Evolutionary conservation across 2,329 filamentous ascomycete genomes (phyloP), one percentile per base, ranked within the genome.

Genomic region (Penicillium sclerotiorum): DNA sequence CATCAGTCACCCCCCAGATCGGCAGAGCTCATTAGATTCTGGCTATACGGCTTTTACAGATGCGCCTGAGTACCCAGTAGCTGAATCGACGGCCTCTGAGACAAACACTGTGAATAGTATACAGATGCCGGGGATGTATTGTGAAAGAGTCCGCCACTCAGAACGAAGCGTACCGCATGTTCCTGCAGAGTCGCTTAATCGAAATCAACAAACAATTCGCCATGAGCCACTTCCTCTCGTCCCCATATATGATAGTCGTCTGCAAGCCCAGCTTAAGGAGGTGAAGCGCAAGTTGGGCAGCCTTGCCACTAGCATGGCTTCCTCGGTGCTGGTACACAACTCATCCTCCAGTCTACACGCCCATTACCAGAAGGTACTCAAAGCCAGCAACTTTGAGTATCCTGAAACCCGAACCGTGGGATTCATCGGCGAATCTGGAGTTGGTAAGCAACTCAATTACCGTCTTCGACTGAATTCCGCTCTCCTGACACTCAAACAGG

Each of bases 351-450:
- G 8, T 17, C n/a, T 45, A 1, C 28, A 45, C n/a, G 12, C 13
- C 8, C 13, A 27, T 8, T 21, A 25, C 3, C 17, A 32, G 2
- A 20, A 50, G 11, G n/a, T 25, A 1, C 17, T 47, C 15, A 37
- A 41, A 22, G 15, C 45, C 20, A 57, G 54, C 45, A 23, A 41
- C 15, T 54, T 52, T 22, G 5, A 43, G 15, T 50, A 47, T 27
- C 51, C 49, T 13, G 45, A 47, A 35, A 47, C 20, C 8, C 51
- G 54, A 2, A 56, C 42, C 15, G 51, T 56, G 8, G 54, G 54
- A 5, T 54, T 56, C 11, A 56, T 56, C 13, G 54, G 54, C 0
- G 51, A 56, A 12, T 54, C 54, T 8, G 54, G 54, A n/a, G 50
- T 45, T 42, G 51, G 54, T 54, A 33, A 27, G 44, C 8, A n/a